Evolutionary conservation across 2,329 filamentous ascomycete genomes (phyloP).

Genomic region (Westerdykella ornata): DNA sequence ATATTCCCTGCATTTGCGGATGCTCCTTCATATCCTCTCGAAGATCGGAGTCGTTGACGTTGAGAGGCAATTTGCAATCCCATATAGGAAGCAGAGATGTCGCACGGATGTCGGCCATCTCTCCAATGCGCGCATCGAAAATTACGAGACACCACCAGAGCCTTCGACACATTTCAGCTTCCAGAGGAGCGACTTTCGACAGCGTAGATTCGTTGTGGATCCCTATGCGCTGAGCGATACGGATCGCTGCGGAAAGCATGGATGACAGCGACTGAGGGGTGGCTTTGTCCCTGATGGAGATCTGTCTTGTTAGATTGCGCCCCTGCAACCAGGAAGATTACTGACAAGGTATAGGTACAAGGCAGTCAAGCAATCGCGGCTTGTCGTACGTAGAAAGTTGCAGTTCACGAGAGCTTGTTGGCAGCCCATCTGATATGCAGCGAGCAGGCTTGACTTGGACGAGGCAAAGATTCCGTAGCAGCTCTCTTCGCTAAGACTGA

Average conservation of each 20-base stretch:
- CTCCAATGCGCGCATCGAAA: conserved; percentile 50
- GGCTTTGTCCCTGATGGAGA: conserved; percentile 47
- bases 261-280: conserved; percentile 48
- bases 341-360: conserved; percentile 50
- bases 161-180: conserved; percentile 55
- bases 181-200: conserved; percentile 48
- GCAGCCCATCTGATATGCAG: conserved; percentile 53
- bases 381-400: conserved; percentile 52
- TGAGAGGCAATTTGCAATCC: conserved; percentile 46
- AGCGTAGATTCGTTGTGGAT: conserved; percentile 52
- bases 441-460: conserved; percentile 48
- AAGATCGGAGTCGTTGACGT: conserved; percentile 47
- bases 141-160: conserved; percentile 57
- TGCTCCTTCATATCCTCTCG: conserved; percentile 35
- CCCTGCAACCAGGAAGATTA: conserved; percentile 5
- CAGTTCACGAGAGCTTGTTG: conserved; percentile 55
- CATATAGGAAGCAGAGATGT: conserved; percentile 41
- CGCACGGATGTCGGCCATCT: conserved; percentile 49
- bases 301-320: conserved; percentile 36
- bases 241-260: conserved; percentile 51
- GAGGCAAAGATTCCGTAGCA: conserved; percentile 47
- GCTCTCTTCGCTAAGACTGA: conserved; percentile 53
- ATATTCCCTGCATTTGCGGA: conserved; percentile 38
- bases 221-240: conserved; percentile 55
- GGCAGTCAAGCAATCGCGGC: conserved; percentile 49